Base-by-base conservation (phyloP, 345 rosid species). In the Cardamine occulta region DNA sequence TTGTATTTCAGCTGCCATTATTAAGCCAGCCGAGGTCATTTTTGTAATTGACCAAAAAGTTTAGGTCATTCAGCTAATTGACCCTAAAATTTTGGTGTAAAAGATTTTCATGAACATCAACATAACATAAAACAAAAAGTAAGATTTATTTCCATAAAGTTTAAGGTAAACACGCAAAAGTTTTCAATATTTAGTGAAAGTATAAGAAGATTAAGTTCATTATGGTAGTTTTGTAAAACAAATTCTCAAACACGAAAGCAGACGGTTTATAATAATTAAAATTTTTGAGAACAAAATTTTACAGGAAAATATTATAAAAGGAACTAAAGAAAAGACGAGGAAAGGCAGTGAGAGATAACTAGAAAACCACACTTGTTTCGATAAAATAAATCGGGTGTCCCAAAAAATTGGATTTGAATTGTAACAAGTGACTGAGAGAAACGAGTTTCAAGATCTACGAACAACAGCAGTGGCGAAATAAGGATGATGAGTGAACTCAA, bases 401-500 rank as follows among this genome's bases (percentile, higher is more conserved):
- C 11, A 39, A 63, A 42, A 54, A 29, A 31, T 21, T 55, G 57
- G 58, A 64, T n/a, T 31, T 23, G 17, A 6, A 11, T 29, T 31
- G n/a, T 14, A 66, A 59, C 23, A 49, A 32, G 52, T 54, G 75
- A 77, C 12, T 2, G 11, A 64, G 37, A 67, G 4, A 28, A 42
- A n/a, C 32, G 15, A 55, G 81, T 45, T 62, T 92, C 85, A 96
- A n/a, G 88, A 85, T 86, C 99, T 86, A 80, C 86, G 92, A 9
- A 89, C 96, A 57, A 89, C 91, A 14, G 88, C 91, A 60, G 99
- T 89, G 4, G 97, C 98, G 35, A 93, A 93, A 80, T 75, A 86
- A 11, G 98, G 97, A 82, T 96, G 97, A 72, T 91, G 96, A 45
- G 75, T 80, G 86, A 91, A 87, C 83, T 96, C 96, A n/a, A 93